Evolutionary conservation across 2,329 filamentous ascomycete genomes (phyloP), one percentile per base, ranked within the genome.

Genomic region (Setomelanomma holmii): DNA sequence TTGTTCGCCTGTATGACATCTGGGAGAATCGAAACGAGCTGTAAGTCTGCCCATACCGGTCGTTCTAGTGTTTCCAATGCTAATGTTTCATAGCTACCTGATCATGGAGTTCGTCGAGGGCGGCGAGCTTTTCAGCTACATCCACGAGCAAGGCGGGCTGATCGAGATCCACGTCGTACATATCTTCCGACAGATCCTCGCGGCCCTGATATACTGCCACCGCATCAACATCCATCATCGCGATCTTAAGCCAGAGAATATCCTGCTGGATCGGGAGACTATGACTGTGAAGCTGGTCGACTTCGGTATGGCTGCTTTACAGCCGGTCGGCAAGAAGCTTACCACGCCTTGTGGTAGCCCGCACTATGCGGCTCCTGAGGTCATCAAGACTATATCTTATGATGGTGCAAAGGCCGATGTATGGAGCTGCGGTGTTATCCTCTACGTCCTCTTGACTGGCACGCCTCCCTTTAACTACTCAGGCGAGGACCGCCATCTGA

Each of bases 11-110:
- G 8, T 95, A 93, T 71, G 95, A 99, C 76, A 93, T 99, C 23
- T 99, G 93, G 93, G 95, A 99, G 77, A 98, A 97, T 71, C 85
- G 90, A 19, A 90, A 91, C 50, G 93, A 99, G 75, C 88, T 99
- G 90, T 97, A 81, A 79, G 90, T 69, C 19, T 19, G 6, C 3
- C 14, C 27, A 2, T 14, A 30, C 14, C n/a, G 10, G 30, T 42
- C 20, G 1, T 16, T 35, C 8, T 4, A 20, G 3, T 7, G 1
- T 11, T 11, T 27, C 40, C 21, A 6, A 4, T 24, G 48, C 67
- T 75, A 53, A 74, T 49, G 7, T 30, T 14, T 7, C 33, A 5
- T 35, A 97, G 93, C 52, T 98, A 98, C 72, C 83, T 99, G 35
- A 92, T 99, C 50, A 87, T 98, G 55, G 95, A 99, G 74, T 96